phyloP scores from a whole-genome alignment of 1,284 basidiomycete genomes.

The Cryptococcus maquisensis region DNA sequence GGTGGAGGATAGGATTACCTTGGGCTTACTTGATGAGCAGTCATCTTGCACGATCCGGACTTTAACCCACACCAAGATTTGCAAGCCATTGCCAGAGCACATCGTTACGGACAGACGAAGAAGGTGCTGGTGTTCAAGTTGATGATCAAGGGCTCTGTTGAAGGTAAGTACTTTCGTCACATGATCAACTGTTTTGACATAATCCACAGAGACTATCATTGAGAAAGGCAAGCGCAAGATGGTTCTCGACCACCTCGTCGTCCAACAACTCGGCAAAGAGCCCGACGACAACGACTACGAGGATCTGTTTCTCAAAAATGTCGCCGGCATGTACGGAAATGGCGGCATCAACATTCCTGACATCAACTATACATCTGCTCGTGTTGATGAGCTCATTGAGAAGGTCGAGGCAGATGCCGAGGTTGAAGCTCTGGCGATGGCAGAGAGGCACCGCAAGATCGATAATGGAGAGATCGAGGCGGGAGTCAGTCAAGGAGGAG shows the following conservation, averaged over 20 bases:
- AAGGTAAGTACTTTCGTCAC: slow-evolving; percentile 56
- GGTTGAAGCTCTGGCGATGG: slow-evolving; percentile 47
- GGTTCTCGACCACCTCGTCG: slow-evolving; percentile 83
- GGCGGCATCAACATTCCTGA: slow-evolving; percentile 54
- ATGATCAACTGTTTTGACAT: neutral
- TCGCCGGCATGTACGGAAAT: slow-evolving; percentile 64
- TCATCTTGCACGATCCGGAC: slow-evolving; percentile 88
- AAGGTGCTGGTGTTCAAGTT: slow-evolving; percentile 80
- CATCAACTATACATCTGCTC: slow-evolving; percentile 69
- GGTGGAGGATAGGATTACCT: neutral
- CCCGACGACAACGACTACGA: slow-evolving; percentile 68
- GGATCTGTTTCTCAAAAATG: slow-evolving; percentile 77
- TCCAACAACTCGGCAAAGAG: slow-evolving; percentile 79
- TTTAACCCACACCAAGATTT: slow-evolving; percentile 78
- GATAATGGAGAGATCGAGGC: slow-evolving; percentile 12
- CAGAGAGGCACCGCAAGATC: slow-evolving; percentile 29
- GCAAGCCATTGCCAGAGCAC: slow-evolving; percentile 72
- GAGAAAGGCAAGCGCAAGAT: slow-evolving; percentile 85
- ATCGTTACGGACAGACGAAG: slow-evolving; percentile 54
- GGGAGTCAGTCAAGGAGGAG: slow-evolving; percentile 15
- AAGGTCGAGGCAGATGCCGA: slow-evolving; percentile 72
- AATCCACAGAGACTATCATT: slow-evolving; percentile 68
- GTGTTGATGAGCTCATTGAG: slow-evolving; percentile 75
- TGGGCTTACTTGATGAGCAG: slow-evolving; percentile 41
- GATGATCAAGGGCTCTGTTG: slow-evolving; percentile 82